Conservation (phyloP, 345 rosid genomes). For the Salix arbutifolia region DNA sequence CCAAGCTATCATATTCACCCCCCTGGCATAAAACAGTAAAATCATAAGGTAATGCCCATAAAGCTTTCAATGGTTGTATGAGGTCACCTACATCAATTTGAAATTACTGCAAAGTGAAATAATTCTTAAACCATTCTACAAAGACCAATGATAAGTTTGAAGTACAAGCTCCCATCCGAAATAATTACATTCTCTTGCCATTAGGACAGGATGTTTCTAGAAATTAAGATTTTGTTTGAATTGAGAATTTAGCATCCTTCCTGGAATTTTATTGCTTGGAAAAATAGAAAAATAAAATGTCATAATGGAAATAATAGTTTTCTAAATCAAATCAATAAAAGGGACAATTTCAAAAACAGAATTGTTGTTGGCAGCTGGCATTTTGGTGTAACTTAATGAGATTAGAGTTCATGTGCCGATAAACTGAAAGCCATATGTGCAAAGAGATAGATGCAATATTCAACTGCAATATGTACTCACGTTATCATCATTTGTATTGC, state of each 20-base stretch:
- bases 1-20: conserved; percentile 74
- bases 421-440: neutral
- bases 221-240: too few relatives aligned
- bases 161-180: neutral
- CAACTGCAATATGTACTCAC: conserved; percentile 26
- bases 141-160: neutral
- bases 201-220: neutral
- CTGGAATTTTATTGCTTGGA: neutral
- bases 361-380: neutral
- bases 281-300: too few relatives aligned
- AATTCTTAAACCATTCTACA: neutral
- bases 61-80: neutral
- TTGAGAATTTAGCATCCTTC: neutral
- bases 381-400: neutral
- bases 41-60: neutral
- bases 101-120: neutral
- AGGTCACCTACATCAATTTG: neutral
- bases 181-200: neutral
- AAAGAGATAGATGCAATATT: neutral
- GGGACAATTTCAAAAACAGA: neutral
- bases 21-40: conserved; percentile 41
- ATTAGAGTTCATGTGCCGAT: neutral
- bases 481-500: conserved; percentile 73
- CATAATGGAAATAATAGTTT: neutral
- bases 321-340: neutral